Conservation (phyloP, 202 grass and related monocot species). For the Schoenoplectus tabernaemontani region DNA sequence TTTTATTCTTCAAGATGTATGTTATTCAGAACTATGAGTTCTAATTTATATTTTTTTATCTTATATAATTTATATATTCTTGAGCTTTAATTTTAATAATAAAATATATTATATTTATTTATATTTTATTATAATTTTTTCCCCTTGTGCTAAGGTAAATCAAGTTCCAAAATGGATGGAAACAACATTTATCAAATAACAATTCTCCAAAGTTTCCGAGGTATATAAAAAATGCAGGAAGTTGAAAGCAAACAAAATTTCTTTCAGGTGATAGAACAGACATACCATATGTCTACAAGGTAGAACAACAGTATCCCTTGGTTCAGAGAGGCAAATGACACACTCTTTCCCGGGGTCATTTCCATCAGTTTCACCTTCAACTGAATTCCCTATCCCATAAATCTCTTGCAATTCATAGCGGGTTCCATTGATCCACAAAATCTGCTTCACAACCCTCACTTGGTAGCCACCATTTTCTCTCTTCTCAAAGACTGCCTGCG, state of each 20-base stretch:
- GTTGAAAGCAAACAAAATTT: background rate
- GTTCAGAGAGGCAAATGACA: conserved; percentile 91
- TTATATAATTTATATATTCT: no score
- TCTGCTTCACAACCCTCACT: conserved; percentile 73
- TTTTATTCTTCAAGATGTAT: no score
- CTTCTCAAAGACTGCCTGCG: conserved; percentile 86
- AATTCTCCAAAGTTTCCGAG: background rate
- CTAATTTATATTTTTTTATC: no score
- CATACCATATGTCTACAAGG: conserved; percentile 98
- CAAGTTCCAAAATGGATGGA: background rate
- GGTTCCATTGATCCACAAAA: conserved; percentile 83
- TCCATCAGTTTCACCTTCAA: conserved; percentile 65
- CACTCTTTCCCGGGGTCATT: conserved; percentile 96
- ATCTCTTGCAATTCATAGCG: conserved; percentile 94
- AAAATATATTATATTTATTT: no score
- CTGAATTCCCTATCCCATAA: conserved; percentile 88
- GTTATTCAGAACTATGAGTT: no score
- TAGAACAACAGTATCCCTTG: conserved; percentile 89
- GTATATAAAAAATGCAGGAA: background rate
- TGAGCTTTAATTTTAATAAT: no score
- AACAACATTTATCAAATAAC: background rate
- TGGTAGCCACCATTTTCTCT: conserved; percentile 60
- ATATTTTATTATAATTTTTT: background rate
- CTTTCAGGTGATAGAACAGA: background rate
- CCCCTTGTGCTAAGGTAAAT: background rate